These are phyloP conservation scores for Calocera viscosa DNA, from an alignment of 768 basidiomycete genomes.

Conservation along the genomic window DNA sequence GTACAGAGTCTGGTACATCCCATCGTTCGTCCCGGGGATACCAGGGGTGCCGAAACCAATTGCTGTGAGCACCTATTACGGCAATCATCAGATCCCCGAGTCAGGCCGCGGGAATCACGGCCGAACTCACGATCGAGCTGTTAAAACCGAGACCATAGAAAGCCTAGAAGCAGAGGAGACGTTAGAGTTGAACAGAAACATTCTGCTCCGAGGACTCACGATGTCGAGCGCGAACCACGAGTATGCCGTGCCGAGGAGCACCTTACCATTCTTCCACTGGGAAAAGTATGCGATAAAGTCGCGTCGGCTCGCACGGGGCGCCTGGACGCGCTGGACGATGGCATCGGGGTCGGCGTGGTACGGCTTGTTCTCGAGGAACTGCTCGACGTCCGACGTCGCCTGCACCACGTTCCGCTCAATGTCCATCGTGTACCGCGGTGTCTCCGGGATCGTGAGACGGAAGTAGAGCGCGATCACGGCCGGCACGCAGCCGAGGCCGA, in stretches of 20 bases:
- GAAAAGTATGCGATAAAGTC: constrained; percentile 18
- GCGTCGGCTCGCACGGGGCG: constrained; percentile 16
- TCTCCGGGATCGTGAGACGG: constrained; percentile 59
- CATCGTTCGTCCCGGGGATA: constrained; percentile 12
- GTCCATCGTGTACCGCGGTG: constrained; percentile 22
- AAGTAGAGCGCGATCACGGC: constrained; percentile 35
- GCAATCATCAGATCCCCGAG: too few relatives aligned
- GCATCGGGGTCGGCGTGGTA: constrained; percentile 14
- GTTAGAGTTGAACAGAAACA: too few relatives aligned
- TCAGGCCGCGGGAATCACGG: too few relatives aligned
- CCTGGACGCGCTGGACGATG: constrained; percentile 14
- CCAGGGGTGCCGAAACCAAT: constrained; percentile 16
- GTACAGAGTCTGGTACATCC: constrained; percentile 23
- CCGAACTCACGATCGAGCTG: constrained; percentile 17
- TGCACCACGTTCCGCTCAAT: constrained; percentile 21
- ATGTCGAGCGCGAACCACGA: constrained; percentile 19
- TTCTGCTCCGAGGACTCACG: too few relatives aligned
- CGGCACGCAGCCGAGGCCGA: constrained; percentile 17
- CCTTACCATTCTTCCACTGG: constrained; percentile 18
- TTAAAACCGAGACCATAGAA: constrained; percentile 22
- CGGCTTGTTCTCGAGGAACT: constrained; percentile 13
- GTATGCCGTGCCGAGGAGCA: constrained; percentile 18
- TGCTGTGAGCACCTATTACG: constrained; percentile 15
- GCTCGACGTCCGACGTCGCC: constrained; percentile 14
- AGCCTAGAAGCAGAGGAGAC: background rate